A percentile compares a stretch with the other conserved stretches of the same genome.
Evolutionary conservation across 2,329 filamentous ascomycete genomes (phyloP).

Genomic region (Diplodia intermedia): DNA sequence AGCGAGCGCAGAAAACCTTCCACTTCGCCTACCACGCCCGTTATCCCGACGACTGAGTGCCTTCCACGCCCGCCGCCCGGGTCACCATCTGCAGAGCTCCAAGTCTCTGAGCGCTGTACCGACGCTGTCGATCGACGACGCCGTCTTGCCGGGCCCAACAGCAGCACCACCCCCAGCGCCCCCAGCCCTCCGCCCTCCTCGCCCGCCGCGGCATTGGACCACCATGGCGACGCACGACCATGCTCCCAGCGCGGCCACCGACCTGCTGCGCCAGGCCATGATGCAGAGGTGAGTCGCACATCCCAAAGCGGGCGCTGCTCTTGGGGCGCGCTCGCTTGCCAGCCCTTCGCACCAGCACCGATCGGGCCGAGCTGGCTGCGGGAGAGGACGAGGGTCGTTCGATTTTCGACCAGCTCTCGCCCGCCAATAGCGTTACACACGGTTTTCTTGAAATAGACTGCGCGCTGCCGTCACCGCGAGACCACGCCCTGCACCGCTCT

Average conservation of each 20-base stretch:
- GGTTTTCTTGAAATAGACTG: slow-evolving; percentile 40
- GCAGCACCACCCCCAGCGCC: slow-evolving; percentile 34
- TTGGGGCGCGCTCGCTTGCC: slow-evolving; percentile 23
- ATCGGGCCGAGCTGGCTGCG: slow-evolving; percentile 34
- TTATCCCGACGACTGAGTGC: slow-evolving; percentile 38
- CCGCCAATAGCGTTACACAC: slow-evolving; percentile 42
- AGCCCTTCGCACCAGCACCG: slow-evolving; percentile 31
- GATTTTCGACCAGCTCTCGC: slow-evolving; percentile 35
- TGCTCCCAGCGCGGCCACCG: slow-evolving; percentile 56
- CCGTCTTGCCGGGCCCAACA: slow-evolving; percentile 22
- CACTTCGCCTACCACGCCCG: slow-evolving; percentile 35
- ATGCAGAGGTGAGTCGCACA: slow-evolving; percentile 61
- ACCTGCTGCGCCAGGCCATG: slow-evolving; percentile 65
- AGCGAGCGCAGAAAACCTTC: slow-evolving; percentile 29
- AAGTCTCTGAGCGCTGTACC: slow-evolving; percentile 55
- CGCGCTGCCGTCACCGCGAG: slow-evolving; percentile 29
- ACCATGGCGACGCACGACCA: slow-evolving; percentile 48
- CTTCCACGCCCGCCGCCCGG: slow-evolving; percentile 36
- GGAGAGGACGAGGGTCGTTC: slow-evolving; percentile 33
- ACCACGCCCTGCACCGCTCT: slow-evolving; percentile 26
- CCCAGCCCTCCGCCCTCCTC: slow-evolving; percentile 28
- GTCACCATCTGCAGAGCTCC: slow-evolving; percentile 32
- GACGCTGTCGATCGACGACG: slow-evolving; percentile 48
- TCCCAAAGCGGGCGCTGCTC: slow-evolving; percentile 2
- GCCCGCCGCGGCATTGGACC: slow-evolving; percentile 30